Percentiles rank a stretch among this genome's conserved stretches.
These are phyloP conservation scores for Fusarium sulawesiense DNA, from an alignment of 2,329 filamentous ascomycete genomes.

Conservation along the genomic window DNA sequence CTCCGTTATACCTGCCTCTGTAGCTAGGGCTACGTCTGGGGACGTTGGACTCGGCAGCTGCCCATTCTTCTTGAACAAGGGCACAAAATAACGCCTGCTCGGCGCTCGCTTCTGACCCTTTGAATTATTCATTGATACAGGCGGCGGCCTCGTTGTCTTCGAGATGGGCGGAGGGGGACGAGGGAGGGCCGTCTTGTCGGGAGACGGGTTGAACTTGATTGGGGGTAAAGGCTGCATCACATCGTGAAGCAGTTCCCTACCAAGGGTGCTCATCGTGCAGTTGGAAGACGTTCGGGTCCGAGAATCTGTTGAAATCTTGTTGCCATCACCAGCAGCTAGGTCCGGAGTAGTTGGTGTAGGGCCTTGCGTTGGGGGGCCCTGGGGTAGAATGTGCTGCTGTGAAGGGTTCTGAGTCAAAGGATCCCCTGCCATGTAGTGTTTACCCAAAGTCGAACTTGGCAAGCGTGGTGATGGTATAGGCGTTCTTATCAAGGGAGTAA, in stretches of 20 bases:
- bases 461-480: conserved; percentile 2
- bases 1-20: not conserved
- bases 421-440: conserved; percentile 6
- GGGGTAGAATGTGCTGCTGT: not conserved
- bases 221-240: conserved; percentile 33
- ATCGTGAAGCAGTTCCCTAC: conserved; percentile 36
- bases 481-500: not conserved
- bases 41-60: conserved; percentile 32
- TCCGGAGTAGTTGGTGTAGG: not conserved
- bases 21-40: not conserved
- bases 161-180: not conserved
- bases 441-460: not conserved
- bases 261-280: conserved; percentile 42
- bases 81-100: conserved; percentile 39
- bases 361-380: not conserved
- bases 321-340: not conserved
- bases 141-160: conserved; percentile 2
- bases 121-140: not conserved
- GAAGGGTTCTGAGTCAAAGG: conserved; percentile 10
- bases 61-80: conserved; percentile 26
- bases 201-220: conserved; percentile 8
- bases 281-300: conserved; percentile 11
- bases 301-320: not conserved
- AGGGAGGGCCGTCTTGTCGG: not conserved
- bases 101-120: conserved; percentile 5